phyloP scores from a whole-genome alignment of 345 rosid species.

The Bruguiera sexangula region DNA sequence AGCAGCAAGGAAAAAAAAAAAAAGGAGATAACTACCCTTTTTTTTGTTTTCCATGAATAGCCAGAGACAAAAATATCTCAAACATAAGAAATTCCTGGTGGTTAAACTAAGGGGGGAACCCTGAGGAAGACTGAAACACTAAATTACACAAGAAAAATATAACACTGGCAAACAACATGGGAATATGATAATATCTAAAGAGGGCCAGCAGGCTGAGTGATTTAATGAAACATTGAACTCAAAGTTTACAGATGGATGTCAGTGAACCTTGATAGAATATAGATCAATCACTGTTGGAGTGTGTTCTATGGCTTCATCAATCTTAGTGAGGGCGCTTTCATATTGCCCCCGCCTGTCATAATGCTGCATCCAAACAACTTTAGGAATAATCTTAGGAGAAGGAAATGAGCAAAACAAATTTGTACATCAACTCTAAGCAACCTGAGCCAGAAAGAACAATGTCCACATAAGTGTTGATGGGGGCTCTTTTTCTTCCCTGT shows the following conservation, averaged over 20 bases:
- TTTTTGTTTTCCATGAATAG: neutral
- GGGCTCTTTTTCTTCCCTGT: constrained; percentile 86
- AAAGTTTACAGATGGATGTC: neutral
- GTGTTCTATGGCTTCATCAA: constrained; percentile 85
- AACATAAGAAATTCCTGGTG: no score
- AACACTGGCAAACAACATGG: neutral
- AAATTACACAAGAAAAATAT: neutral
- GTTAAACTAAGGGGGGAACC: no score
- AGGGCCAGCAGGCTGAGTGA: neutral
- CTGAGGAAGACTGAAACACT: no score
- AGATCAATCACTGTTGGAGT: constrained; percentile 98
- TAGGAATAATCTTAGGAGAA: constrained; percentile 11
- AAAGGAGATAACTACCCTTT: neutral
- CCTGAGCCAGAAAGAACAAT: constrained; percentile 95
- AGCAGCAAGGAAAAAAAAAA: neutral
- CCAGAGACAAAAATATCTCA: neutral
- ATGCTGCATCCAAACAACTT: constrained; percentile 61
- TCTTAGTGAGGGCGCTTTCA: constrained; percentile 71
- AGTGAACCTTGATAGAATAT: constrained; percentile 83
- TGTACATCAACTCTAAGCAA: constrained; percentile 15
- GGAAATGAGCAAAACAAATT: neutral
- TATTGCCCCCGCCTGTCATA: constrained; percentile 86
- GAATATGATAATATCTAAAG: neutral
- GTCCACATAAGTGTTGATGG: constrained; percentile 93
- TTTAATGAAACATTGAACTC: neutral